Percentiles rank a stretch among this genome's conserved stretches.
phyloP scores from a whole-genome alignment of 495 filamentous ascomycete genomes.

The Melanomma pulvis-pyrius region DNA sequence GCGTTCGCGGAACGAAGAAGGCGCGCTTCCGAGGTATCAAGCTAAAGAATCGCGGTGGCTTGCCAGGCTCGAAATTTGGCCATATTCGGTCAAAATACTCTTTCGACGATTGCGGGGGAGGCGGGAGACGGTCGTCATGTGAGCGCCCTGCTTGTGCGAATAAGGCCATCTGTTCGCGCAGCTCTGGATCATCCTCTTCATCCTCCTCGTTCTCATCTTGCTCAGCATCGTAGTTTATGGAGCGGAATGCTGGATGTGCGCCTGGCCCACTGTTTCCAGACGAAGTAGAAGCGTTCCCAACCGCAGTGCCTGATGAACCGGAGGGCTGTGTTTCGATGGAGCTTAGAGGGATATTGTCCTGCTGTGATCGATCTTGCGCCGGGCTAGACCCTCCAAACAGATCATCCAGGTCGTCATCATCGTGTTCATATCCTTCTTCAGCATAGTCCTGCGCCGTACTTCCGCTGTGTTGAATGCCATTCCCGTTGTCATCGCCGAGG shows the following conservation, averaged over 20 bases:
- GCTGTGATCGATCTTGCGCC: constrained; percentile 43
- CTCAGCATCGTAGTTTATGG: constrained; percentile 42
- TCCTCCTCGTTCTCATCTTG: constrained; percentile 43
- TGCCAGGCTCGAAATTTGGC: constrained; percentile 69
- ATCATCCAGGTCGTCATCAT: constrained; percentile 39
- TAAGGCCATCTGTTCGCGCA: constrained; percentile 33
- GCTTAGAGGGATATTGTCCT: constrained; percentile 2
- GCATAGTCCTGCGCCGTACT: constrained; percentile 37
- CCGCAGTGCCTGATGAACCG: neutral
- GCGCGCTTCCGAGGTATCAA: constrained; percentile 75
- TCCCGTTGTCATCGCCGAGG: constrained; percentile 8
- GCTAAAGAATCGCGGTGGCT: constrained; percentile 68
- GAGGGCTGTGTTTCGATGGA: constrained; percentile 11
- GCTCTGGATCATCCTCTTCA: constrained; percentile 38
- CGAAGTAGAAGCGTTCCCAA: neutral
- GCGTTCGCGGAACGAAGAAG: constrained; percentile 68
- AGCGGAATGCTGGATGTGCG: constrained; percentile 38
- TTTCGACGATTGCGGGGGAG: constrained; percentile 64
- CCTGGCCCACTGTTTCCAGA: neutral
- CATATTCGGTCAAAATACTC: constrained; percentile 70
- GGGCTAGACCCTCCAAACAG: constrained; percentile 54
- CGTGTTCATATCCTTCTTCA: constrained; percentile 11
- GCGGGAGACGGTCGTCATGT: constrained; percentile 43
- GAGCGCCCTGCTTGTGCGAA: constrained; percentile 31
- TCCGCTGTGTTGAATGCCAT: constrained; percentile 36